Conservation (phyloP, 2,329 filamentous ascomycete genomes). For the Neonectria neomacrospora region DNA sequence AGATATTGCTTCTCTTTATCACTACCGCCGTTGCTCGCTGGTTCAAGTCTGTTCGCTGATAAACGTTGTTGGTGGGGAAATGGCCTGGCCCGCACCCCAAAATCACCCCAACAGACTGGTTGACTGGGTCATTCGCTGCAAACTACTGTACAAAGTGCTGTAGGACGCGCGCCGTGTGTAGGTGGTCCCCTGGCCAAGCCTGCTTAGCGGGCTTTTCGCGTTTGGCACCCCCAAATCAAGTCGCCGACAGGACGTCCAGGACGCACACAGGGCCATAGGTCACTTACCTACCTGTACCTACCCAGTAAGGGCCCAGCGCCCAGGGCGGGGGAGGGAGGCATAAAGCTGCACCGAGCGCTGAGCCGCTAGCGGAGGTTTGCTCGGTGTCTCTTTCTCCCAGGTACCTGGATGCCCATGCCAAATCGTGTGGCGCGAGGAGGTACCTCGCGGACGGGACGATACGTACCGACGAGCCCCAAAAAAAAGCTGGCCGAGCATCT, state of each 20-base stretch:
- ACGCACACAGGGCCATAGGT: slow-evolving; percentile 10
- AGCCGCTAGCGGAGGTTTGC: slow-evolving; percentile 38
- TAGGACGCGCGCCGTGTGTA: slow-evolving; percentile 30
- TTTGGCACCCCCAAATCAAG: not conserved
- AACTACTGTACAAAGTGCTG: slow-evolving; percentile 7
- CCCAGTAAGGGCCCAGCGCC: not conserved
- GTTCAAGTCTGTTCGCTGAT: slow-evolving; percentile 2
- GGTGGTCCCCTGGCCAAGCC: slow-evolving; percentile 5
- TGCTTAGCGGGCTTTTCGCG: slow-evolving; percentile 1
- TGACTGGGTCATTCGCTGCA: slow-evolving; percentile 29
- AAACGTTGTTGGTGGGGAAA: slow-evolving; percentile 34
- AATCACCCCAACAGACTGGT: slow-evolving; percentile 43
- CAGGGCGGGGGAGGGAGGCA: slow-evolving; percentile 41
- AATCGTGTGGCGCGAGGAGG: slow-evolving; percentile 27
- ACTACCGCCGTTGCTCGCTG: slow-evolving; percentile 1
- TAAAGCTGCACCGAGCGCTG: slow-evolving; percentile 44
- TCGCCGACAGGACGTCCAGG: slow-evolving; percentile 14
- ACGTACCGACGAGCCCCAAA: slow-evolving; percentile 47
- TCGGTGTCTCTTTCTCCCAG: slow-evolving; percentile 42
- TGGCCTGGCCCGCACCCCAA: slow-evolving; percentile 33
- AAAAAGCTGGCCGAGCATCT: slow-evolving; percentile 45
- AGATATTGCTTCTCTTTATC: not conserved
- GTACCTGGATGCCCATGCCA: slow-evolving; percentile 28
- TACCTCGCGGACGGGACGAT: slow-evolving; percentile 46
- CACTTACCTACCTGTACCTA: slow-evolving; percentile 14